Evolutionary conservation across 495 filamentous ascomycete species (phyloP), one percentile per base, ranked within the genome.

Genomic region (Xylaria nigripes): DNA sequence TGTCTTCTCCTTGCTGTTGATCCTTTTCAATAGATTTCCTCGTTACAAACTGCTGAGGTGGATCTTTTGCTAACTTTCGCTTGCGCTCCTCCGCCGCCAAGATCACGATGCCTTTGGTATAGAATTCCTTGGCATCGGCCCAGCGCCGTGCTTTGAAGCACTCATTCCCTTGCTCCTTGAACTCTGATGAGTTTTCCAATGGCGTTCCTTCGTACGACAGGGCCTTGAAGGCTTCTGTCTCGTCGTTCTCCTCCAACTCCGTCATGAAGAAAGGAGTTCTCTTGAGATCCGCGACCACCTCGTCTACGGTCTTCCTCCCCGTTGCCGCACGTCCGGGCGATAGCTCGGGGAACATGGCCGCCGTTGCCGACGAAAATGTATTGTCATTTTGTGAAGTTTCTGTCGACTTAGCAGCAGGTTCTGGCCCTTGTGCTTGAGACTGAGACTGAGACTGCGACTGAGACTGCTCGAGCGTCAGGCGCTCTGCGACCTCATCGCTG

Each of bases 211-310:
- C 93, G 61, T 95, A 96, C 29, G 89, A 87, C 12, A 98, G 72
- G 2, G 94, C 94, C 57, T 85, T 84, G 29, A 98, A 70, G 0
- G 94, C 93, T 61, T 95, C 89, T 7, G 96, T 75, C 55, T 86
- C 81, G 42, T 83, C 66, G 64, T 95, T 96, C 56, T 91, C 85
- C 57, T 89, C 86, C 10, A 96, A 79, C 57, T 85, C 80, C 6
- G 88, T 96, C 93, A 98, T 98, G 74, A 98, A 98, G 25, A 98
- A 75, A 6, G 94, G 93, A 12, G 81, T 83, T 60, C 83, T 81
- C 64, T 90, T 90, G 69, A 96, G 75, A 59, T 90, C 84, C 22
- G 77, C 74, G 21, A 86, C 65, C 12, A 93, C 73, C 57, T 94
- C 86, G 34, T 88, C 84, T 1, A 80, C 74, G 2, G 84, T 81